phyloP scores from a whole-genome alignment of 2,329 filamentous ascomycete species.

The Anthostomella pinea region DNA sequence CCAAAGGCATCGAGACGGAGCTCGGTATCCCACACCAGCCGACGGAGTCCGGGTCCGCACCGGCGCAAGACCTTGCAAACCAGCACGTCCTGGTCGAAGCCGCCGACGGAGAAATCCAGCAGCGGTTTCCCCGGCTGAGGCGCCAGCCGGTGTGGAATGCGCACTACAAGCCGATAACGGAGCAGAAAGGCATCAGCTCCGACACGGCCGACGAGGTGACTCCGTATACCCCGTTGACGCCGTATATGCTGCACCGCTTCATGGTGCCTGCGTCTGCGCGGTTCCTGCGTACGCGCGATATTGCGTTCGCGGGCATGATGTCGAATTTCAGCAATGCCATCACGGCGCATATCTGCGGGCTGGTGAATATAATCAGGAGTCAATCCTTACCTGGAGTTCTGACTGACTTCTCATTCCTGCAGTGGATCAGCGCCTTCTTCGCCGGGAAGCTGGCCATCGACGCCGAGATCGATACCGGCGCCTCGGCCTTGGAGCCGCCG shows the following conservation, averaged over 20 bases:
- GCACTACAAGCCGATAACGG: constrained; percentile 39
- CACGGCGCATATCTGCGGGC: constrained; percentile 44
- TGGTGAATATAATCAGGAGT: no score
- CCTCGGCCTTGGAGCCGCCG: no score
- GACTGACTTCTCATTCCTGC: no score
- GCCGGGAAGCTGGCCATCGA: constrained; percentile 30
- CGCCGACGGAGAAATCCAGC: constrained; percentile 50
- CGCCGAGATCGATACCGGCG: no score
- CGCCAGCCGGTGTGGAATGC: constrained; percentile 41
- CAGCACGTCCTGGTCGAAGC: constrained; percentile 34
- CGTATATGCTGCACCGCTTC: constrained; percentile 45
- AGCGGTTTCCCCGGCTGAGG: constrained; percentile 47
- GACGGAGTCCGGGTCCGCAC: constrained; percentile 23
- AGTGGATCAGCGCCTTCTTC: constrained; percentile 59
- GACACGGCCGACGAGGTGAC: constrained; percentile 21
- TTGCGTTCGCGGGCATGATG: constrained; percentile 48
- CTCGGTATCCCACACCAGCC: constrained; percentile 44
- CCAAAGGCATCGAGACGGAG: constrained; percentile 38
- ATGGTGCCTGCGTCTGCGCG: constrained; percentile 40
- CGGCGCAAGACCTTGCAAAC: constrained; percentile 34
- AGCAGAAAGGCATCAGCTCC: constrained; percentile 43
- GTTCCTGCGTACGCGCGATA: constrained; percentile 37
- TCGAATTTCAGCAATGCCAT: constrained; percentile 43
- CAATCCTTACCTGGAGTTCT: no score
- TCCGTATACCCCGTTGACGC: constrained; percentile 22